These are phyloP conservation scores for Podospora conica DNA, from an alignment of 495 filamentous ascomycete genomes.

Conservation along the genomic window DNA sequence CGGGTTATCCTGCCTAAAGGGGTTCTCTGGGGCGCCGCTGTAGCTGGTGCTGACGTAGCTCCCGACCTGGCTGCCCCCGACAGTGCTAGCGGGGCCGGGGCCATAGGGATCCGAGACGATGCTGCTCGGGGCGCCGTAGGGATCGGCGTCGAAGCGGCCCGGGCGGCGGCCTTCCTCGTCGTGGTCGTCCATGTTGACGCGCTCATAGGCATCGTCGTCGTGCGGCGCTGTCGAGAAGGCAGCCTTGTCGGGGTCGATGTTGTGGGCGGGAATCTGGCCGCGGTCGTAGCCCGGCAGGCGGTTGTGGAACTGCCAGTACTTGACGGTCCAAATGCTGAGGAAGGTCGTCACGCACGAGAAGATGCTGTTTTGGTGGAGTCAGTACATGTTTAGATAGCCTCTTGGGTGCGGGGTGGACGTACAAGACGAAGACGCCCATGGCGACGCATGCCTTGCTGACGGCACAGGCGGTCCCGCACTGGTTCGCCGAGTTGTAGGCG, in stretches of 20 bases:
- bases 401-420: slow-evolving; percentile 26
- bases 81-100: slow-evolving; percentile 1
- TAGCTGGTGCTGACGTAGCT: slow-evolving; percentile 7
- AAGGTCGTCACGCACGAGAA: slow-evolving; percentile 65
- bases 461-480: slow-evolving; percentile 52
- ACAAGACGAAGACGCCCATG: slow-evolving; percentile 78
- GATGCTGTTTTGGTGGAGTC: slow-evolving; percentile 45
- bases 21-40: slow-evolving; percentile 20
- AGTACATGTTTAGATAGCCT: background rate
- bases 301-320: slow-evolving; percentile 73
- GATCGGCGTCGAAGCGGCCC: slow-evolving; percentile 22
- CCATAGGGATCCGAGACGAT: slow-evolving; percentile 32
- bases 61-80: slow-evolving; percentile 6
- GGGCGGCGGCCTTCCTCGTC: slow-evolving; percentile 27
- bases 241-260: slow-evolving; percentile 54
- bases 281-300: slow-evolving; percentile 61
- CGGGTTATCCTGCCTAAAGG: slow-evolving; percentile 37
- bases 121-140: slow-evolving; percentile 22
- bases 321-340: slow-evolving; percentile 70
- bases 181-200: slow-evolving; percentile 40
- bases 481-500: slow-evolving; percentile 50
- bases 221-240: slow-evolving; percentile 52
- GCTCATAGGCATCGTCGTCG: slow-evolving; percentile 48
- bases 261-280: slow-evolving; percentile 41
- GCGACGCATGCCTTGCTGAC: slow-evolving; percentile 74